phyloP scores from a whole-genome alignment of 2,329 filamentous ascomycete species.

The Chaetomium olivaceum region DNA sequence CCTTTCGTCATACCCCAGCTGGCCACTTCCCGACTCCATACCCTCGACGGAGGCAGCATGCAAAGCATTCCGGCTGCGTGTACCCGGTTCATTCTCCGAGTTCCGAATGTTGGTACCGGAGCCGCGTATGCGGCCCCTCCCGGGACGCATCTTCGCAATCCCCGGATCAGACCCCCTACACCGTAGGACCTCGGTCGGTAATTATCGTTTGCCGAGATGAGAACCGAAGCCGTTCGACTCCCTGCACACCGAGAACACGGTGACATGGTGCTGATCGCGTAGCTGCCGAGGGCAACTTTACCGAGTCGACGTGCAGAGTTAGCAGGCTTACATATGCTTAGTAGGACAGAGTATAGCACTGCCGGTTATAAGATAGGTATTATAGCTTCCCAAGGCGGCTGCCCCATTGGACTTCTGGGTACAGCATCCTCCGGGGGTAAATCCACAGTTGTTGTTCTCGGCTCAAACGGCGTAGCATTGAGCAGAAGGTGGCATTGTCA shows the following conservation, averaged over 20 bases:
- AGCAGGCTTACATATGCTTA: neutral
- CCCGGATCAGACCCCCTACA: neutral
- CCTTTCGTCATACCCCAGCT: neutral
- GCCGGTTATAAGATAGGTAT: neutral
- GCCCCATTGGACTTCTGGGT: neutral
- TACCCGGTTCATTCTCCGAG: neutral
- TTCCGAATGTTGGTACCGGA: neutral
- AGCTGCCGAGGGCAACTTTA: slow-evolving; percentile 1
- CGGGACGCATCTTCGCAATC: neutral
- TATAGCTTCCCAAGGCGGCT: neutral
- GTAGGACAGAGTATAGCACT: neutral
- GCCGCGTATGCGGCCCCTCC: neutral
- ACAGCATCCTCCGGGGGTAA: neutral
- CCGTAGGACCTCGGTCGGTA: neutral
- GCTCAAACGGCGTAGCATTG: neutral
- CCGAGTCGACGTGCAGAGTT: neutral
- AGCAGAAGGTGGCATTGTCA: neutral
- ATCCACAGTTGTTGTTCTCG: neutral
- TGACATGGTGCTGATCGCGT: slow-evolving; percentile 1
- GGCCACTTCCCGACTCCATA: neutral
- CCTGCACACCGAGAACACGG: neutral
- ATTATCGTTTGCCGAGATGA: neutral
- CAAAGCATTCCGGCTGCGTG: neutral
- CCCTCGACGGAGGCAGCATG: neutral
- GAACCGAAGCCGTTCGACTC: neutral